Evolutionary conservation across 306 rosid species (phyloP), one percentile per base, ranked within the genome.

Genomic region (Dalbergia cochinchinensis): DNA sequence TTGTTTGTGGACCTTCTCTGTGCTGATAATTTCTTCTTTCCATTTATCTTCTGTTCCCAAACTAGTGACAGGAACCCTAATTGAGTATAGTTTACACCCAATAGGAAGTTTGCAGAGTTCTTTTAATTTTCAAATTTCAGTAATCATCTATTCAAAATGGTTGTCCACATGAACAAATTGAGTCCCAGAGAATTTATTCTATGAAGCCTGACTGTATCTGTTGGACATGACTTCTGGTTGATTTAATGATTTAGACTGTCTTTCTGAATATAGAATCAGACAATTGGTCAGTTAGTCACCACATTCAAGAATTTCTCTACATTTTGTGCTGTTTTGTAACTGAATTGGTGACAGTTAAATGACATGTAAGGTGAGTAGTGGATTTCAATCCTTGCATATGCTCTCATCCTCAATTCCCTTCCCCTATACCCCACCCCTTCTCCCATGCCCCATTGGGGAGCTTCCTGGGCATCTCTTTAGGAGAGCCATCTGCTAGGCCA

Each of bases 231-330:
- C 14, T 48, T 48, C 54, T 11, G 26, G 55, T 60, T 70, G 39
- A 63, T 69, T 68, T 33, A 12, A 59, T 70, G 39, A 63, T 69
- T 68, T 33, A 12, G 65, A 37, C 20, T 41, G 15, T 73, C 41
- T 80, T 66, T 78, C 55, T 15, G 19, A 77, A 77, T 50, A 69
- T 77, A 65, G 65, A 75, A 51, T 74, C 58, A 73, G 78, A 48
- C 79, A n/a, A 58, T 34, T 58, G 47, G 69, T 71, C 69, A 51
- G 7, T 59, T 34, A 77, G 39, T 63, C 57, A 44, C 65, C 69
- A 14, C 22, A 82, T 16, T 72, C 19, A 60, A 62, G 31, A 41
- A n/a, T 42, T 53, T 20, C 37, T 58, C 58, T 33, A 19, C 31
- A 18, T 69, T 54, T 64, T 15, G 6, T n/a, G 16, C 7, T 50